These are phyloP conservation scores for Amylostereum areolatum DNA, from an alignment of 1,284 basidiomycete genomes.

Conservation along the genomic window DNA sequence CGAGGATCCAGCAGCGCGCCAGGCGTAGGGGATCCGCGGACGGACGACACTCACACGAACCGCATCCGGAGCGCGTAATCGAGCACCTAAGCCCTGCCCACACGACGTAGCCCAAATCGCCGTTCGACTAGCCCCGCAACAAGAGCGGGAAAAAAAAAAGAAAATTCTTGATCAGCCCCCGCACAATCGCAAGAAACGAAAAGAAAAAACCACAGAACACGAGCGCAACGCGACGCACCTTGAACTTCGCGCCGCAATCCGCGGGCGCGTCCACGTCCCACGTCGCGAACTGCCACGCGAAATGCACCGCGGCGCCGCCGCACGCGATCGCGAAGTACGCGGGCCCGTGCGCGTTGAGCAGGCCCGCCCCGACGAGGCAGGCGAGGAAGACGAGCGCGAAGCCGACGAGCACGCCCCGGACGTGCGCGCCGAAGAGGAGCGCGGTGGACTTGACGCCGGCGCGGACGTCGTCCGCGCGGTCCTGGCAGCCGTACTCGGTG, in stretches of 20 bases:
- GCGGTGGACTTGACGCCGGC: conserved; percentile 56
- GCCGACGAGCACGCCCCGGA: conserved; percentile 34
- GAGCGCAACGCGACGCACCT: not conserved
- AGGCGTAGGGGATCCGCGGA: too few species aligned
- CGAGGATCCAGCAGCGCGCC: too few species aligned
- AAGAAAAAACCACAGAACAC: too few species aligned
- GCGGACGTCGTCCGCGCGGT: conserved; percentile 45
- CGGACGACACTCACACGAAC: too few species aligned
- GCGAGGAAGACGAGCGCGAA: conserved; percentile 38
- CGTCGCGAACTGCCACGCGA: conserved; percentile 38
- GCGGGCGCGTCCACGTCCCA: conserved; percentile 23
- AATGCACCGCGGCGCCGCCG: conserved; percentile 32
- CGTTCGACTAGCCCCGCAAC: too few species aligned
- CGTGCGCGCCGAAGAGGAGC: conserved; percentile 39
- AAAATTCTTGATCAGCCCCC: too few species aligned
- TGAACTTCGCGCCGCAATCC: not conserved
- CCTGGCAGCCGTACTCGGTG: conserved; percentile 56
- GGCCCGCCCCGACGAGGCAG: conserved; percentile 29
- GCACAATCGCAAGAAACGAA: too few species aligned
- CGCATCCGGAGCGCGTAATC: too few species aligned
- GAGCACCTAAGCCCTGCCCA: too few species aligned
- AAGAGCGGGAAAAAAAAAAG: too few species aligned
- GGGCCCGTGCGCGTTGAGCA: conserved; percentile 26
- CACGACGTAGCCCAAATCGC: too few species aligned
- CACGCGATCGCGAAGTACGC: conserved; percentile 38